Conservation (phyloP, 2,329 filamentous ascomycete genomes). For the Talaromyces sp. region DNA sequence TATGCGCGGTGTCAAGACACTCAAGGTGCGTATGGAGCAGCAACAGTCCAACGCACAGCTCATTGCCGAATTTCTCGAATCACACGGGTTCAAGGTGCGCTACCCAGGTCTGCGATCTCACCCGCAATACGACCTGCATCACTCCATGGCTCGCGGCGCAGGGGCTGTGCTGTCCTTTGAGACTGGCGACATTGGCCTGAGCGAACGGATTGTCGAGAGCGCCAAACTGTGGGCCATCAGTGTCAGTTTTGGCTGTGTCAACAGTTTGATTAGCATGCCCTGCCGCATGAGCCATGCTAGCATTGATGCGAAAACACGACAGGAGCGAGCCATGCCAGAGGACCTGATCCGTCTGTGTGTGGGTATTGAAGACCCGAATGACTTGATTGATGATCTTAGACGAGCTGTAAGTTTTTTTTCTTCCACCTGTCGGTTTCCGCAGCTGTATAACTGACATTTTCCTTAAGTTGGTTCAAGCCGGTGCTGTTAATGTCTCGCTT, state of each 20-base stretch:
- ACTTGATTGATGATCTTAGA: conserved; percentile 87
- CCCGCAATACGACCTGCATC: conserved; percentile 93
- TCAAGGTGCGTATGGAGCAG: conserved; percentile 98
- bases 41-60: conserved; percentile 88
- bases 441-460: not conserved
- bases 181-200: conserved; percentile 78
- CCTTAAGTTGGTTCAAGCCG: conserved; percentile 78
- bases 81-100: conserved; percentile 86
- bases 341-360: conserved; percentile 95
- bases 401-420: conserved; percentile 66
- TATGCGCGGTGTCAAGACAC: conserved; percentile 91
- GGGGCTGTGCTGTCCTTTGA: conserved; percentile 95
- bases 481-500: conserved; percentile 80
- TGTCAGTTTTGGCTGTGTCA: conserved; percentile 96
- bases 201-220: conserved; percentile 90
- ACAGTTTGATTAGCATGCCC: conserved; percentile 98
- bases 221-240: conserved; percentile 91
- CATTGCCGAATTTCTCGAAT: conserved; percentile 89
- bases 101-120: conserved; percentile 93
- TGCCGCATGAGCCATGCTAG: conserved; percentile 99
- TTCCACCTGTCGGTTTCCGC: not conserved
- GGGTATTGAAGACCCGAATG: conserved; percentile 88
- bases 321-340: conserved; percentile 88
- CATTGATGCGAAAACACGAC: conserved; percentile 90
- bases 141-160: conserved; percentile 89